These are phyloP conservation scores for Neoscytalidium dimidiatum DNA, from an alignment of 2,329 filamentous ascomycete species.

Conservation along the genomic window DNA sequence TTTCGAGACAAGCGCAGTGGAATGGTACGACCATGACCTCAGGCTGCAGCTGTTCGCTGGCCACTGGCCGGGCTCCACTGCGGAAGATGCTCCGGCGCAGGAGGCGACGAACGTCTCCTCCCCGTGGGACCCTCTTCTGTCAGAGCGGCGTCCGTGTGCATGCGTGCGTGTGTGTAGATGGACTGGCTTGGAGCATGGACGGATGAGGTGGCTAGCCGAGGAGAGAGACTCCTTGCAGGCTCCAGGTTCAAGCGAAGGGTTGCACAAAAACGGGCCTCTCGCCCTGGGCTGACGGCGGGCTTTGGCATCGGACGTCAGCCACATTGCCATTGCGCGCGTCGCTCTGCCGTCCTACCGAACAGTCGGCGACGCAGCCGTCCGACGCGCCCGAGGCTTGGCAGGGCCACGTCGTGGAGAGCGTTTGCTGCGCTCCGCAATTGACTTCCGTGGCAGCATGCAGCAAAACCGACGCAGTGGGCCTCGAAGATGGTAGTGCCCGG, in stretches of 20 bases:
- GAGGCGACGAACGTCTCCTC: background rate
- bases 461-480: background rate
- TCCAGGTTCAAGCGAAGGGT: slow-evolving; percentile 2
- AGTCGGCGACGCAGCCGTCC: background rate
- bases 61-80: background rate
- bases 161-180: no score
- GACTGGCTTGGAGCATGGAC: no score
- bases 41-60: background rate
- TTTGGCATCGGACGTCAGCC: background rate
- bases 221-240: slow-evolving; percentile 8
- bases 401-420: slow-evolving; percentile 2
- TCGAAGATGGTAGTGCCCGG: background rate
- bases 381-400: slow-evolving; percentile 9
- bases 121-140: background rate
- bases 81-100: slow-evolving; percentile 1
- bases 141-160: background rate
- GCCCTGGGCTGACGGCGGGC: background rate
- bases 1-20: background rate
- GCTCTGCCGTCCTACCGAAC: slow-evolving; percentile 7
- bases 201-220: background rate
- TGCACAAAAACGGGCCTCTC: slow-evolving; percentile 3
- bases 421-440: background rate
- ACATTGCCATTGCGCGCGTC: slow-evolving; percentile 8
- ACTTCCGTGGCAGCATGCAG: slow-evolving; percentile 5
- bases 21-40: slow-evolving; percentile 5